These are phyloP conservation scores for Lipomyces yarrowii DNA, from an alignment of 1,139 yeast species.

Conservation along the genomic window DNA sequence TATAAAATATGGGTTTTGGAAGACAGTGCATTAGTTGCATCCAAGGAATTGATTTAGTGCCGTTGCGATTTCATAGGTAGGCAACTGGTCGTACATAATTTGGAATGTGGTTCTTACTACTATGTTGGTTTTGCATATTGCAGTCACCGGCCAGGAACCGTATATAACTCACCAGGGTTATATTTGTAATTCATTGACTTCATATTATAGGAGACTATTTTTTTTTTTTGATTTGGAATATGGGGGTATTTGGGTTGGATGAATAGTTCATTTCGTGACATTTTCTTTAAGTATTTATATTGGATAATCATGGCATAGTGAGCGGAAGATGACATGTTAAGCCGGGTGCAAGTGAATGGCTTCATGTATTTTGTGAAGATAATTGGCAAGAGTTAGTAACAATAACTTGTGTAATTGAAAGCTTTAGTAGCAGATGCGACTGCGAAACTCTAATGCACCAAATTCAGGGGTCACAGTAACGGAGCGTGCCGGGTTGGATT, in stretches of 20 bases:
- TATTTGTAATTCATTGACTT: not conserved
- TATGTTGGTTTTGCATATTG: not conserved
- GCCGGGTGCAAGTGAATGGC: not conserved
- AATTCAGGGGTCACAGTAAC: not conserved
- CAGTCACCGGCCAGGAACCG: not conserved
- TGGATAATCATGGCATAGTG: not conserved
- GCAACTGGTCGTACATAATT: not conserved
- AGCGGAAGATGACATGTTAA: not conserved
- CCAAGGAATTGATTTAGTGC: not conserved
- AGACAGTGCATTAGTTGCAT: not conserved
- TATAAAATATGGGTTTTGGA: not conserved
- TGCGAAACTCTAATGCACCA: too few relatives aligned
- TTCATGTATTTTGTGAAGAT: too few relatives aligned
- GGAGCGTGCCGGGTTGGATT: not conserved
- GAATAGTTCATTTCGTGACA: not conserved
- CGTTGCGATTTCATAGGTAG: not conserved
- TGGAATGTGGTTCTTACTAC: not conserved
- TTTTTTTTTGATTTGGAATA: not conserved
- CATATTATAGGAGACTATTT: not conserved
- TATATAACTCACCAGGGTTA: not conserved
- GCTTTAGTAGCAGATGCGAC: too few relatives aligned
- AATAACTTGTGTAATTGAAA: too few relatives aligned
- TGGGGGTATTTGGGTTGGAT: not conserved
- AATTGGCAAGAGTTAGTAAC: too few relatives aligned
- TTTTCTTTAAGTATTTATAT: not conserved